Percentiles rank a stretch among this genome's conserved stretches.
These are phyloP conservation scores for Seiridium unicorne DNA, from an alignment of 2,329 filamentous ascomycete species.

Conservation along the genomic window DNA sequence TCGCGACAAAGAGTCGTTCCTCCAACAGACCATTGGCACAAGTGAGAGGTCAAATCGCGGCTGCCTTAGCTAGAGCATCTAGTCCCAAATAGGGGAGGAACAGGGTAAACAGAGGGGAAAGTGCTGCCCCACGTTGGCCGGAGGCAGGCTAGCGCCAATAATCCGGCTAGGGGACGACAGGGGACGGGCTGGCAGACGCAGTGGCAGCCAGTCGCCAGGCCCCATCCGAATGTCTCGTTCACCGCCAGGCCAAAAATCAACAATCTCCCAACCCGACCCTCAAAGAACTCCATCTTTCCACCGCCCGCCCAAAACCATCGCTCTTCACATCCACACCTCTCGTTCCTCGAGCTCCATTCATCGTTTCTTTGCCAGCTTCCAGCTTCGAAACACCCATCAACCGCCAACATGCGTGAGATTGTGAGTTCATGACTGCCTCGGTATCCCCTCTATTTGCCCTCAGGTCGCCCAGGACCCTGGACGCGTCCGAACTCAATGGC, in stretches of 20 bases:
- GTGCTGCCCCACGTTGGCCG: too few species aligned
- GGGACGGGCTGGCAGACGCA: not conserved
- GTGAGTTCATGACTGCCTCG: slow-evolving; percentile 45
- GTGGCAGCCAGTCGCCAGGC: slow-evolving; percentile 1
- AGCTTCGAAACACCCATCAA: slow-evolving; percentile 8
- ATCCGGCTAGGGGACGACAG: too few species aligned
- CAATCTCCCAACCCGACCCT: slow-evolving; percentile 5
- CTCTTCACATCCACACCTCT: slow-evolving; percentile 1
- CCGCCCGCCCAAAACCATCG: not conserved
- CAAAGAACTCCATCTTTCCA: slow-evolving; percentile 6
- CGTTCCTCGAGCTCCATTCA: not conserved
- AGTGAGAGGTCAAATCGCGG: too few species aligned
- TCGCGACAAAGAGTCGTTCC: too few species aligned
- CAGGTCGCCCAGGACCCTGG: slow-evolving; percentile 8
- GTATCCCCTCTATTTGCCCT: slow-evolving; percentile 17
- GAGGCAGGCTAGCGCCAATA: too few species aligned
- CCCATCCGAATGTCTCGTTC: not conserved
- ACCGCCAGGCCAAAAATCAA: slow-evolving; percentile 10
- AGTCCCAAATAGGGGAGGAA: too few species aligned
- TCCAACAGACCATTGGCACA: too few species aligned
- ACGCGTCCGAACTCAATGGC: slow-evolving; percentile 17
- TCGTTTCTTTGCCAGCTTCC: not conserved
- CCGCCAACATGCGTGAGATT: slow-evolving; percentile 70
- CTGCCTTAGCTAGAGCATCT: too few species aligned
- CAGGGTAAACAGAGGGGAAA: too few species aligned